Evolutionary conservation across 345 rosid genomes (phyloP).

Genomic region (Melaleuca quinquenervia): DNA sequence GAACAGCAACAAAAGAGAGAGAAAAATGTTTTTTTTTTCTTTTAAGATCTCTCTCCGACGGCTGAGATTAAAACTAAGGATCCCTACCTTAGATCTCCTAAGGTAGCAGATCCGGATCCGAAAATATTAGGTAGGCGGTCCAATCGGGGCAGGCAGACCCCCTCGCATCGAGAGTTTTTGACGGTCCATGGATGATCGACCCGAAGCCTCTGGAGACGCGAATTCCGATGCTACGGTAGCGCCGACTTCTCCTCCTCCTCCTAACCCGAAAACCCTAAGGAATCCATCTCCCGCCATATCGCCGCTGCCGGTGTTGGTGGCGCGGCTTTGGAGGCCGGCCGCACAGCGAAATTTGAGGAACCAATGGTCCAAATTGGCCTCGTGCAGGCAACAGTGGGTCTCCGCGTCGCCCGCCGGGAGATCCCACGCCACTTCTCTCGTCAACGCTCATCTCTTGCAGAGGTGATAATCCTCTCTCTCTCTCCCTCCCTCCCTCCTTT

Average conservation of each 20-base stretch:
- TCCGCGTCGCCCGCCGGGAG: conserved; percentile 46
- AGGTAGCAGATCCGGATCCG: too few relatives aligned
- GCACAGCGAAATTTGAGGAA: conserved; percentile 85
- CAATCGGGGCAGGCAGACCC: too few relatives aligned
- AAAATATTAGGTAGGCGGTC: too few relatives aligned
- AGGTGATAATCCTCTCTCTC: conserved; percentile 20
- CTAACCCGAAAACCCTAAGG: neutral
- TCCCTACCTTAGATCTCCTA: too few relatives aligned
- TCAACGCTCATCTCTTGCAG: conserved; percentile 58
- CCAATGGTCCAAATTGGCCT: conserved; percentile 75
- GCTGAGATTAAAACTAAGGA: too few relatives aligned
- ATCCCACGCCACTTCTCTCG: conserved; percentile 71
- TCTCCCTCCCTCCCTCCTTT: neutral
- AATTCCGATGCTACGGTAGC: neutral
- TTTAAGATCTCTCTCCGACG: too few relatives aligned
- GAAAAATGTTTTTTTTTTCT: too few relatives aligned
- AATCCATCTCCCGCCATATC: neutral
- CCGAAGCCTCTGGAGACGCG: neutral
- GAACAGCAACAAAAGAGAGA: too few relatives aligned
- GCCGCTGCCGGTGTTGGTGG: conserved; percentile 25
- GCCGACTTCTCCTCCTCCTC: neutral
- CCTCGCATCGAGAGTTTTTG: too few relatives aligned
- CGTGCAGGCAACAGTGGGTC: conserved; percentile 47
- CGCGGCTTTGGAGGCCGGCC: conserved; percentile 80
- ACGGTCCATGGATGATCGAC: neutral